Conservation (phyloP, 129 eudicot species). For the Centaurea solstitialis region DNA sequence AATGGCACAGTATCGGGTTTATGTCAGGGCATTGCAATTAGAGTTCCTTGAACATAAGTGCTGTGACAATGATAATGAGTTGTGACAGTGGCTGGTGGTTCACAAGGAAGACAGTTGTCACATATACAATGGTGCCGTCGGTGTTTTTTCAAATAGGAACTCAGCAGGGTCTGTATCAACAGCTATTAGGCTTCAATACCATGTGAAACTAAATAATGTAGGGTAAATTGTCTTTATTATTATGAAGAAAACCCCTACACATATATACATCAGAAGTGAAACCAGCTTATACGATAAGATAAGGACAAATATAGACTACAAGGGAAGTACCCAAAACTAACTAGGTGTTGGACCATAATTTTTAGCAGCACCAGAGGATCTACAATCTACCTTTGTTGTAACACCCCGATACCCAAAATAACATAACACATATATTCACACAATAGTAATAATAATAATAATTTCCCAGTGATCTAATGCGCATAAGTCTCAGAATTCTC, state of each 20-base stretch:
- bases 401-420: too few species aligned
- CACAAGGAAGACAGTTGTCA: background rate
- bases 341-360: background rate
- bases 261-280: background rate
- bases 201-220: background rate
- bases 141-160: background rate
- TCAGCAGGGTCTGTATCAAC: background rate
- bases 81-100: background rate
- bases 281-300: background rate
- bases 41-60: background rate
- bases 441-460: too few species aligned
- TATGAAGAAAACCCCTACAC: background rate
- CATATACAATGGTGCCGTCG: background rate
- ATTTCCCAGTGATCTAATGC: too few species aligned
- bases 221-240: background rate
- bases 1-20: too few species aligned
- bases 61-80: background rate
- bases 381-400: background rate
- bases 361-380: background rate
- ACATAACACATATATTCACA: too few species aligned
- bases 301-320: background rate
- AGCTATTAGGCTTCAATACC: background rate
- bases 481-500: too few species aligned
- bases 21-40: too few species aligned
- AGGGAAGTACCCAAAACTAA: background rate